A percentile compares a stretch with the other conserved stretches of the same genome.
These are phyloP conservation scores for Chrysanthemum lavandulifolium DNA, from an alignment of 129 eudicot species.

Conservation along the genomic window DNA sequence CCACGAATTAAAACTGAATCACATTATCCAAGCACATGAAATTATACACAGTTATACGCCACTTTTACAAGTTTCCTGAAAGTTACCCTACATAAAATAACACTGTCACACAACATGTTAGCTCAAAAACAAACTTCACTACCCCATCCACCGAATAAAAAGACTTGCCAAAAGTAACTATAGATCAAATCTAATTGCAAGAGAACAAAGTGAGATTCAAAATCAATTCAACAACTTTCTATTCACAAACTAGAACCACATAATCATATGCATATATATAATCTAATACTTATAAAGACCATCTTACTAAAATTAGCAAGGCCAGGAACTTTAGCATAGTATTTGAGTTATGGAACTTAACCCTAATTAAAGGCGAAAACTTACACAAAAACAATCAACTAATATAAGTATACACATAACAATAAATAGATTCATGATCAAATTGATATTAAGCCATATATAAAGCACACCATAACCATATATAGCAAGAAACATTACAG, in stretches of 20 bases:
- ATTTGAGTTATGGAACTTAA: conserved; percentile 22
- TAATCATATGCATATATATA: conserved; percentile 17
- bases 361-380: conserved; percentile 31
- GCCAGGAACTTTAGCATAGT: conserved; percentile 25
- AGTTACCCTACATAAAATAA: conserved; percentile 44
- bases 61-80: conserved; percentile 6
- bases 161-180: conserved; percentile 16
- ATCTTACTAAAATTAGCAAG: conserved; percentile 22
- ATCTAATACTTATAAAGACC: not conserved
- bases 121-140: conserved; percentile 19
- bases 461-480: conserved; percentile 15
- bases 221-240: conserved; percentile 14
- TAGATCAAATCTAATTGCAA: conserved; percentile 21
- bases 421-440: conserved; percentile 22
- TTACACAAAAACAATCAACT: conserved; percentile 2
- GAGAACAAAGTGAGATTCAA: not conserved
- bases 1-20: not conserved
- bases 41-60: not conserved
- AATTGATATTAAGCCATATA: conserved; percentile 11
- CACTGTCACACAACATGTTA: conserved; percentile 26
- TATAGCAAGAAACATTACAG: not conserved
- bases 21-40: not conserved
- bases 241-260: not conserved
- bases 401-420: not conserved
- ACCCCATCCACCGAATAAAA: conserved; percentile 16